These are phyloP conservation scores for Breynia disticha DNA, from an alignment of 441 rosid genomes.

Conservation along the genomic window DNA sequence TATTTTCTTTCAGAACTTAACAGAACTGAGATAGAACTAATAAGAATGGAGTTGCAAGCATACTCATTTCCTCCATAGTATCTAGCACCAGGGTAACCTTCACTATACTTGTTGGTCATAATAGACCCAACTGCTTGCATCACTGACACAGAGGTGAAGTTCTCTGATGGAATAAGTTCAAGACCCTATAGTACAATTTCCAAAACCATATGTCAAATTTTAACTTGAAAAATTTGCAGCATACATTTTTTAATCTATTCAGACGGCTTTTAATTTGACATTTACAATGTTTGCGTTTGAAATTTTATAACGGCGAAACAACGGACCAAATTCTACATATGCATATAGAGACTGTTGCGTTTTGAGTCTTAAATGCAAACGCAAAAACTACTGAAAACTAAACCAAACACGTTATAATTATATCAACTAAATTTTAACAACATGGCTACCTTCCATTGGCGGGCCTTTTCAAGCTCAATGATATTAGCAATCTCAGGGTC, in stretches of 20 bases:
- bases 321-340: no score
- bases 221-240: background rate
- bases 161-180: constrained; percentile 92
- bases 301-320: background rate
- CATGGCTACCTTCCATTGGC: constrained; percentile 84
- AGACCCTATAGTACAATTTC: constrained; percentile 45
- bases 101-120: constrained; percentile 96
- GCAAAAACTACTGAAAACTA: no score
- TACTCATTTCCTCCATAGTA: constrained; percentile 97
- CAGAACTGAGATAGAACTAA: background rate
- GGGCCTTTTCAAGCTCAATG: constrained; percentile 90
- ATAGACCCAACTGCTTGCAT: constrained; percentile 91
- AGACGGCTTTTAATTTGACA: no score
- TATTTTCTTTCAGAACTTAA: constrained; percentile 4
- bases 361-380: no score
- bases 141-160: constrained; percentile 86
- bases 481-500: constrained; percentile 95
- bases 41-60: constrained; percentile 16
- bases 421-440: no score
- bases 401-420: no score
- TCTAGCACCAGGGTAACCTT: constrained; percentile 96
- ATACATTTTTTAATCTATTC: no score
- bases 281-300: no score
- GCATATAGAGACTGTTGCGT: no score
- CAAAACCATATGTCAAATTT: constrained; percentile 2